Evolutionary conservation across 345 rosid genomes (phyloP), one percentile per base, ranked within the genome.

Genomic region (Boechera retrofracta): DNA sequence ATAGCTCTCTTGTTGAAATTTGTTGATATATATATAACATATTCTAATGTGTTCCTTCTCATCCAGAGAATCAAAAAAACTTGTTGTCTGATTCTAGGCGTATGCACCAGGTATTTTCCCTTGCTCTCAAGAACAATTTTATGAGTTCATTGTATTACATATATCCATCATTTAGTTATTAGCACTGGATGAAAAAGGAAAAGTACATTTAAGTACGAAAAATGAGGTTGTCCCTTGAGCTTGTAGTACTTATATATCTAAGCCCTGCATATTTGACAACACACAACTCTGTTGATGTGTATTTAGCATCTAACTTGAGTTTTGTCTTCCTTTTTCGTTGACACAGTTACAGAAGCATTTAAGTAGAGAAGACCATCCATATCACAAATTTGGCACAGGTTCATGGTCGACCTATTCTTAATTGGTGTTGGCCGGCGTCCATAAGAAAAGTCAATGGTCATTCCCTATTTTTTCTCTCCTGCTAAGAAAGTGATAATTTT

Each of bases 351-450:
- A 84, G 57, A 93, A 86, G 71, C 96, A 88, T 80, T 67, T 89
- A 72, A 86, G 87, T 64, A 75, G 69, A 71, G 83, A 87, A 85
- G 84, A 82, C 64, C 91, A 91, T 76, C 97, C 94, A 47, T 91
- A 69, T 82, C 97, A 89, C 79, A 93, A 88, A 67, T 91, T 93
- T 67, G 77, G 80, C 82, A 87, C 96, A 76, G 97, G 97, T 93
- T 24, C 73, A 83, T 53, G n/a, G n/a, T 44, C 64, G 18, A 62
- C 29, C 24, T 64, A 64, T 21, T 67, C 4, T 9, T 51, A 12
- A 48, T 51, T 70, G 33, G 33, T 73, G 38, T 53, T 64, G 31
- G 12, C 7, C 21, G 42, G 6, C 2, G 44, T 47, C 18, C 75
- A 41, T 29, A 62, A 35, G 41, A 64, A 55, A 21, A 33, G 32